Conservation (phyloP, 2,329 filamentous ascomycete species). For the Tolypocladium sp. region DNA sequence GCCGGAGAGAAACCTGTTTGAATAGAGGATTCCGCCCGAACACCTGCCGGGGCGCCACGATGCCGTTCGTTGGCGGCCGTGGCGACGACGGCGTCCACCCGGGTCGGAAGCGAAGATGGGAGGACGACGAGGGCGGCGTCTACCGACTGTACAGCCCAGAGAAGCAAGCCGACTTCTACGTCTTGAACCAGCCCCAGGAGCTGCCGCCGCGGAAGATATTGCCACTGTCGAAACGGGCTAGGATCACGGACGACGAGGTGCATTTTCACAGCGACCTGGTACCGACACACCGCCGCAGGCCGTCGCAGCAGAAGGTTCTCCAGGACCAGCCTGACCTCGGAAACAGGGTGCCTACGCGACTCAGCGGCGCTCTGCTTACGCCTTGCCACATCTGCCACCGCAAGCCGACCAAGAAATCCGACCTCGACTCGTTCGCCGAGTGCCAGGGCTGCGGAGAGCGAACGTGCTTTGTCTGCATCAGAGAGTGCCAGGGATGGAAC, state of each 20-base stretch:
- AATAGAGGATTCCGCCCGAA: neutral
- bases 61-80: constrained; percentile 23
- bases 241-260: constrained; percentile 15
- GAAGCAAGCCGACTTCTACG: constrained; percentile 15
- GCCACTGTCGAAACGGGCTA: constrained; percentile 20
- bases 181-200: constrained; percentile 15
- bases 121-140: constrained; percentile 15
- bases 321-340: constrained; percentile 10
- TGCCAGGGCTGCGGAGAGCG: constrained; percentile 53
- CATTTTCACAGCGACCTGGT: constrained; percentile 8
- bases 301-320: constrained; percentile 14
- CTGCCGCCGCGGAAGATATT: constrained; percentile 18
- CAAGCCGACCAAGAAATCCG: constrained; percentile 53
- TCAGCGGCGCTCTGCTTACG: constrained; percentile 23
- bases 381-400: constrained; percentile 62
- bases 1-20: neutral
- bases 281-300: constrained; percentile 12
- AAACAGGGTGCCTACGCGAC: constrained; percentile 2
- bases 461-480: constrained; percentile 61
- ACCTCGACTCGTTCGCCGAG: constrained; percentile 57
- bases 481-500: constrained; percentile 48
- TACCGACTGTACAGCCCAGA: constrained; percentile 16
- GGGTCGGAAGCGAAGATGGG: constrained; percentile 25
- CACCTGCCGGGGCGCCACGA: constrained; percentile 5
- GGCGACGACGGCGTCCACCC: constrained; percentile 15